Conservation (phyloP, 75 land plant genomes). For the Pinus taeda region DNA sequence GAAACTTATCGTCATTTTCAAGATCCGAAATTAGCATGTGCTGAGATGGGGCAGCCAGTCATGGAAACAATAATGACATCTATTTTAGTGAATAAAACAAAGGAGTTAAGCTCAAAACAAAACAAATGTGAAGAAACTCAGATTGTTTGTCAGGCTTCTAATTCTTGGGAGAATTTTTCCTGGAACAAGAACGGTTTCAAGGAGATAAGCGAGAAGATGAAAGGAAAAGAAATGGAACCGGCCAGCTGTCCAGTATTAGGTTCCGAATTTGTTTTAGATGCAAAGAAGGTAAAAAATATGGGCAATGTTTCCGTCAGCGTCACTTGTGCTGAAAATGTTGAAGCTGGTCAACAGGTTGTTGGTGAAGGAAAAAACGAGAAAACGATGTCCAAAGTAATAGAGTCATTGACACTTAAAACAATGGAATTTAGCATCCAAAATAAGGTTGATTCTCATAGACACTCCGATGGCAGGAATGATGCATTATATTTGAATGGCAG, state of each 20-base stretch:
- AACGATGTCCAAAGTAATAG: not conserved
- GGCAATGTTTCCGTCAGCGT: not conserved
- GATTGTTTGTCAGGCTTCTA: not conserved
- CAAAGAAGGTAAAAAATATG: not conserved
- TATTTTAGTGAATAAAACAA: too few species aligned
- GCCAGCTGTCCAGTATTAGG: not conserved
- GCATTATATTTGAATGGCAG: not conserved
- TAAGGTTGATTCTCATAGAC: not conserved
- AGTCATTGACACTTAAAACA: not conserved
- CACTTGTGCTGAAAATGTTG: not conserved
- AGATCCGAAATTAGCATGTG: not conserved
- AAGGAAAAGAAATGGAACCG: not conserved
- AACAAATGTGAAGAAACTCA: not conserved
- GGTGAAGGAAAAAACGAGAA: not conserved
- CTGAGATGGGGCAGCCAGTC: not conserved
- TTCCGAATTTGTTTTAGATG: not conserved
- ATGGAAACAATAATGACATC: not conserved
- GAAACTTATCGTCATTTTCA: not conserved
- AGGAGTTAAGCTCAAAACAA: not conserved
- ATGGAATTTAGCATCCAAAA: not conserved
- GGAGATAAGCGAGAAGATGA: constrained; percentile 6
- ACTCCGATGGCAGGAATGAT: not conserved
- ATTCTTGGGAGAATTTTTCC: constrained; percentile 5
- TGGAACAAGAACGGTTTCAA: not conserved
- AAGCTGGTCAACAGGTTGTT: not conserved